phyloP scores from a whole-genome alignment of 1,284 basidiomycete species.

The Ganoderma boninense region DNA sequence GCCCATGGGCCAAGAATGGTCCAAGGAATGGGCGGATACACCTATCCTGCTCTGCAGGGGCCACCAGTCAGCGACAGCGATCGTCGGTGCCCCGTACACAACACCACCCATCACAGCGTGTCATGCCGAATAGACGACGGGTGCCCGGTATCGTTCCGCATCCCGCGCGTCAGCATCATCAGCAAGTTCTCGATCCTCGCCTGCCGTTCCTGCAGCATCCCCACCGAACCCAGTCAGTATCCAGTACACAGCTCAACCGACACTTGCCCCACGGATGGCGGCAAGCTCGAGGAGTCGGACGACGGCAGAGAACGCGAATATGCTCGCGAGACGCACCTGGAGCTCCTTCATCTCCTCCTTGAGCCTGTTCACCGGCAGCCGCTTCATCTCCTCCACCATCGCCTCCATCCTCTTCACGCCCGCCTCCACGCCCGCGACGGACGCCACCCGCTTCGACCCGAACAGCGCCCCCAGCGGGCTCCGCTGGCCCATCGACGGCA shows the following conservation, averaged over 20 bases:
- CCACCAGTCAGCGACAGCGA: not conserved
- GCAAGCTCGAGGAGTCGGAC: not conserved
- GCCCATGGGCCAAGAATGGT: not conserved
- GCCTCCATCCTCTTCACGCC: conserved; percentile 63
- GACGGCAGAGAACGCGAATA: not conserved
- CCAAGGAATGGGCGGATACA: not conserved
- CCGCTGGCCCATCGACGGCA: conserved; percentile 40
- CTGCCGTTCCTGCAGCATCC: conserved; percentile 67
- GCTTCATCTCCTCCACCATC: conserved; percentile 66
- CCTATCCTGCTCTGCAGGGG: not conserved
- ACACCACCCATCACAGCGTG: conserved; percentile 30
- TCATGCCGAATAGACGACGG: conserved; percentile 43
- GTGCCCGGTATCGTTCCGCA: conserved; percentile 49
- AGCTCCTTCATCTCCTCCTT: conserved; percentile 84
- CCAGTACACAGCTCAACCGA: not conserved
- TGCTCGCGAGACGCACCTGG: conserved; percentile 55
- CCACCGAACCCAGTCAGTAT: not conserved
- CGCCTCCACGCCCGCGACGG: conserved; percentile 46
- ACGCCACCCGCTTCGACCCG: conserved; percentile 30
- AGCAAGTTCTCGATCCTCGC: conserved; percentile 79
- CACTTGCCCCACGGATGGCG: not conserved
- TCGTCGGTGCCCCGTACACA: not conserved
- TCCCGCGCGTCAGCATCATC: conserved; percentile 54
- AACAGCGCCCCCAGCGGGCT: conserved; percentile 69
- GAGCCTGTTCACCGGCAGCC: conserved; percentile 67